Evolutionary conservation across 805 yeast species (phyloP).

Genomic region (Scheffersomyces stipitis): DNA sequence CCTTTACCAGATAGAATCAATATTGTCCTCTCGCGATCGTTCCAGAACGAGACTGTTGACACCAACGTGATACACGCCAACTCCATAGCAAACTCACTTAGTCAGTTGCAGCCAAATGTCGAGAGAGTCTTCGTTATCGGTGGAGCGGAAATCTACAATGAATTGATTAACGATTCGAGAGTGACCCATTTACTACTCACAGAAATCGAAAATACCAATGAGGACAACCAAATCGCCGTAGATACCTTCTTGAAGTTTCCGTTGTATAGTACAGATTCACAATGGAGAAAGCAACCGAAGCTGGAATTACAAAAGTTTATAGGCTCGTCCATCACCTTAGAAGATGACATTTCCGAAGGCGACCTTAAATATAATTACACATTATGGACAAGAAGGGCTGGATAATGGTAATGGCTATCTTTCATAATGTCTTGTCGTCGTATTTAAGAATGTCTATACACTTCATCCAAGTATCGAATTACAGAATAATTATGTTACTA

Average conservation of each 20-base stretch:
- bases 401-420: too few relatives aligned
- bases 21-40: slow-evolving; percentile 64
- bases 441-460: too few relatives aligned
- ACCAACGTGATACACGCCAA: slow-evolving; percentile 28
- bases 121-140: slow-evolving; percentile 83
- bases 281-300: slow-evolving; percentile 38
- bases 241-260: slow-evolving; percentile 66
- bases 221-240: slow-evolving; percentile 46
- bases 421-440: too few relatives aligned
- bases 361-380: slow-evolving; percentile 57
- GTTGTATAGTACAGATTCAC: slow-evolving; percentile 12
- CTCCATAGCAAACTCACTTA: slow-evolving; percentile 28
- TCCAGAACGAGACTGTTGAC: slow-evolving; percentile 16
- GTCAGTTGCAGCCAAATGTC: slow-evolving; percentile 32
- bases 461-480: too few relatives aligned
- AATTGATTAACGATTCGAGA: slow-evolving; percentile 42
- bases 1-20: slow-evolving; percentile 79
- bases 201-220: slow-evolving; percentile 46
- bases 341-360: slow-evolving; percentile 35
- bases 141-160: slow-evolving; percentile 83
- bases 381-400: slow-evolving; percentile 49
- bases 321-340: slow-evolving; percentile 30
- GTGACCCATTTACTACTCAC: slow-evolving; percentile 67
- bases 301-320: slow-evolving; percentile 38
- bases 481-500: too few relatives aligned